A percentile compares a stretch with the other conserved stretches of the same genome.
Evolutionary conservation across 2,329 filamentous ascomycete genomes (phyloP).

Genomic region (Lachnellula subtilissima): DNA sequence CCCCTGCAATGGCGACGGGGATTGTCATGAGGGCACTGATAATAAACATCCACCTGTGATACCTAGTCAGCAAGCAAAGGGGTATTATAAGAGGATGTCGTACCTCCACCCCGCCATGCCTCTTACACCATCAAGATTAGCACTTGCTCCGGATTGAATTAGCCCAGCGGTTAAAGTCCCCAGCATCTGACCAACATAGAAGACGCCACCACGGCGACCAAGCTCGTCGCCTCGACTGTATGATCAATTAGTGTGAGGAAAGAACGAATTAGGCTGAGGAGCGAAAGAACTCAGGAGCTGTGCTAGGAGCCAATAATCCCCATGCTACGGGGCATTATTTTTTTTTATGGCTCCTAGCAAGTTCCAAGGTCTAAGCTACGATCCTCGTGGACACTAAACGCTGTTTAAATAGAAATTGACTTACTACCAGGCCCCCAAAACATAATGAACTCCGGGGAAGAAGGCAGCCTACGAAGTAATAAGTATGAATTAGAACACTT

Average conservation of each 20-base stretch:
- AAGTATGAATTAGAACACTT: not conserved
- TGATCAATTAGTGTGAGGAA: not conserved
- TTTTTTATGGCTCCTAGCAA: too few species aligned
- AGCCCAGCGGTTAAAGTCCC: constrained; percentile 24
- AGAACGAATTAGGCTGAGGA: too few species aligned
- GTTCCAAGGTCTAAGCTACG: too few species aligned
- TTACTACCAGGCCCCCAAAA: constrained; percentile 33
- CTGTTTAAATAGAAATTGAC: too few species aligned
- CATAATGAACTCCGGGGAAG: constrained; percentile 34
- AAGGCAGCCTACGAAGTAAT: constrained; percentile 26
- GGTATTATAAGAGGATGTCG: not conserved
- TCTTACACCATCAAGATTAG: constrained; percentile 18
- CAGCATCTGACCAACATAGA: constrained; percentile 24
- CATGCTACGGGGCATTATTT: too few species aligned
- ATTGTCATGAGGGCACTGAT: constrained; percentile 51
- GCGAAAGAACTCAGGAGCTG: too few species aligned
- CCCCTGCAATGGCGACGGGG: constrained; percentile 46
- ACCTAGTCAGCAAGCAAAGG: constrained; percentile 30
- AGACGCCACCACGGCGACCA: constrained; percentile 20
- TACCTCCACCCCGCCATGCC: constrained; percentile 33
- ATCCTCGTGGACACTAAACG: too few species aligned
- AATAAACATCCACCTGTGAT: constrained; percentile 55
- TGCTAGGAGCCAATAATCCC: not conserved
- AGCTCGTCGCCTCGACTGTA: constrained; percentile 27
- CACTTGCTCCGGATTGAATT: constrained; percentile 20